Percentiles rank a stretch among this genome's conserved stretches.
Evolutionary conservation across 768 basidiomycete genomes (phyloP).

Genomic region (Amanita thiersii): DNA sequence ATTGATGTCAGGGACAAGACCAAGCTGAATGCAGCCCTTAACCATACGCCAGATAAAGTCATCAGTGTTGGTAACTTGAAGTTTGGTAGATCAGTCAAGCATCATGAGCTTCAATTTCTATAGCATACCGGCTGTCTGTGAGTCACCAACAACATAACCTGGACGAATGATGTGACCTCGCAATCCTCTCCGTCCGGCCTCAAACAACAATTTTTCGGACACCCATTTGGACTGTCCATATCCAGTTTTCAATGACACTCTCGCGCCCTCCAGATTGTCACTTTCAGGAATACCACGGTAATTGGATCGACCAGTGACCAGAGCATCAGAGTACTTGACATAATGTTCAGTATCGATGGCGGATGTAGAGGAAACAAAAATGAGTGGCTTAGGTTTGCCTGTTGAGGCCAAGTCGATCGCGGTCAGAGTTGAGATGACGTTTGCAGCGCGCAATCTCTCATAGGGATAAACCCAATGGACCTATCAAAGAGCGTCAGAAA

Average conservation of each 20-base stretch:
- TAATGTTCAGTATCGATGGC: slow-evolving; percentile 89
- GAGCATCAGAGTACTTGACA: slow-evolving; percentile 74
- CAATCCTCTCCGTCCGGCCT: slow-evolving; percentile 83
- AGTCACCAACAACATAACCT: slow-evolving; percentile 95
- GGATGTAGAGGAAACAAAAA: slow-evolving; percentile 96
- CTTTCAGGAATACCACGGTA: slow-evolving; percentile 73
- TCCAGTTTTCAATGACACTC: slow-evolving; percentile 69
- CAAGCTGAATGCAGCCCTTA: slow-evolving; percentile 98
- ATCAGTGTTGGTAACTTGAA: slow-evolving; percentile 91
- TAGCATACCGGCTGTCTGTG: slow-evolving; percentile 68
- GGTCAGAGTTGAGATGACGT: slow-evolving; percentile 88
- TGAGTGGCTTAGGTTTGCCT: slow-evolving; percentile 66
- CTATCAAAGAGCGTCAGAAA: slow-evolving; percentile 29
- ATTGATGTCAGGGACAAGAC: slow-evolving; percentile 93
- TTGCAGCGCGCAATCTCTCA: slow-evolving; percentile 82
- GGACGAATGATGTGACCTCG: slow-evolving; percentile 84
- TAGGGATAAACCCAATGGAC: slow-evolving; percentile 99
- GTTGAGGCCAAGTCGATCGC: slow-evolving; percentile 72
- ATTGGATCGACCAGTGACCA: slow-evolving; percentile 29
- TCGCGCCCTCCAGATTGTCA: slow-evolving; percentile 85
- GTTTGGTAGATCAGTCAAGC: slow-evolving; percentile 5
- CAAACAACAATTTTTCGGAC: slow-evolving; percentile 87
- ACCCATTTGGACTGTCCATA: slow-evolving; percentile 99
- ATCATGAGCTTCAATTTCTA: background rate
- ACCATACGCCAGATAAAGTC: slow-evolving; percentile 98